Base-by-base conservation (phyloP, 139 green algal species). In the Coelastrella sp. region DNA sequence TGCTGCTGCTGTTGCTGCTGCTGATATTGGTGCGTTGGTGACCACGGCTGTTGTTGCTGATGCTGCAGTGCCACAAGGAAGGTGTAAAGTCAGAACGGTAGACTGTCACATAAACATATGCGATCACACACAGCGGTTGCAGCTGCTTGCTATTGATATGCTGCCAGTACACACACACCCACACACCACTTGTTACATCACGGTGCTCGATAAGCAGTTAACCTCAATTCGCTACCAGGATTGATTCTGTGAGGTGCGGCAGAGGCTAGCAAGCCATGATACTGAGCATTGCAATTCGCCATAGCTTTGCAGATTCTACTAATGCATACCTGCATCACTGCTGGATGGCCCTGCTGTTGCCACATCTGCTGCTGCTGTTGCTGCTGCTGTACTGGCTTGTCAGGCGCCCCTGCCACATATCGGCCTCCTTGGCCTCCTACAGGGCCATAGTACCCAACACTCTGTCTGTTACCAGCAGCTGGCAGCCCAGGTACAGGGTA, bases 1-100 rank as follows among this genome's bases (percentile, higher is more conserved):
- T 87, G 82, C 17, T 86, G 80, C 80, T 86, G 84, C 84, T 71
- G 84, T 47, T 60, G 66, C 83, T 89, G 83, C 68, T 86, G 80
- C 2, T 74, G 11, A 22, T 5, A 23, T n/a, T 71, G 47, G 54
- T 66, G 56, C 19, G 16, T 16, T 4, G 78, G 10, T 59, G 73
- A 23, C 19, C 11, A 13, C 73, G 59, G 11, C 22, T 60, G 23
- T 5, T 57, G 23, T 20, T 60, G 74, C 23, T 17, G 19, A 20
- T 4, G 13, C 19, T 7, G 23, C 7, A 17, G 11, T 19, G 76
- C 76, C 61, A 19, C 61, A 10, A 61, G 76, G 2, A 83, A 14
- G 8, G 11, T 61, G 76, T 61, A 22, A 47, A 47, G 32, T 47
- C 32, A 47, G 32, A 47, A 47, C 32, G 32, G 32, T 47, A 47